Base-by-base conservation (phyloP, 345 rosid species). In the Melaleuca quinquenervia region DNA sequence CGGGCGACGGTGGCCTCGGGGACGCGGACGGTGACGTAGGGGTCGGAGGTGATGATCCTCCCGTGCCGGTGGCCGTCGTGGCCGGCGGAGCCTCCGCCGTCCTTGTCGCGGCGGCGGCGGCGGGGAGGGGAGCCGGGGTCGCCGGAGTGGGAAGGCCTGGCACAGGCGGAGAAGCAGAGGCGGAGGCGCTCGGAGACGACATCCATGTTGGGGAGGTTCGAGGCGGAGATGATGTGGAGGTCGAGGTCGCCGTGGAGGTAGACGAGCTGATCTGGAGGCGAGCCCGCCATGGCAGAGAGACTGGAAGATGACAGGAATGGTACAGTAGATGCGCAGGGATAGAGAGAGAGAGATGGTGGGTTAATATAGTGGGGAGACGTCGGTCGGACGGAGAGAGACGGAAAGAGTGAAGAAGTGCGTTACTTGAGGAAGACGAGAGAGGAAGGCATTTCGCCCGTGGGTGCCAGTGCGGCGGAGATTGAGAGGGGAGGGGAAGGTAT, bases 1-100 rank as follows among this genome's bases (percentile, higher is more conserved):
- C 99, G 92, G 10, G 99, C 99, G 36, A 97, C 82, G 26, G 98
- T 97, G 55, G 96, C 92, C 70, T 97, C 98, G 0, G 99, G 99
- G 41, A 97, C 99, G 5, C 89, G 89, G 82, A 97, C 98, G 87
- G 97, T 94, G 55, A 94, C 98, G 83, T 97, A 97, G 1, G 99
- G 93, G 76, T 96, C 99, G 87, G 98, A 95, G 80, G 98, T 94
- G 91, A 97, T 90, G 45, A 95, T 90, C 76, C 87, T 92, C 14
- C 89, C 88, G 88, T 88, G 92, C 22, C 60, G 87, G 50, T 52
- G 94, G 20, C 18, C 20, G 51, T 86, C 52, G 9, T 20, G 9
- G 10, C 32, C 41, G 70, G 29, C 29, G 18, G 1, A 7, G 50
- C 86, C 88, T 2, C 41, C 58, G 58, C 85, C 87, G 22, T 32